Evolutionary conservation across 129 eudicot species (phyloP), one percentile per base, ranked within the genome.

Genomic region (Arctium lappa): DNA sequence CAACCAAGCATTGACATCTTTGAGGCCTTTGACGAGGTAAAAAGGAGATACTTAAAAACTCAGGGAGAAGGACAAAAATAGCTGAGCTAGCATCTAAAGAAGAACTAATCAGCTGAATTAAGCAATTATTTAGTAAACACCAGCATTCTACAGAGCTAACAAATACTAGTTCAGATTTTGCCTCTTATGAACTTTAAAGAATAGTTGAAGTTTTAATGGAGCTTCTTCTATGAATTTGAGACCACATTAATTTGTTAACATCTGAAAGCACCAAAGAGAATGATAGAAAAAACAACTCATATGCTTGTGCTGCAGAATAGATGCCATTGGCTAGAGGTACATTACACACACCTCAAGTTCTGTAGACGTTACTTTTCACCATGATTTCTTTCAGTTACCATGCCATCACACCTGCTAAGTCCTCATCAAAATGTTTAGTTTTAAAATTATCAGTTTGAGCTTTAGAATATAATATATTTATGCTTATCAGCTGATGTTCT

Each of bases 1-100:
- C 95, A 91, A 74, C 95, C 95, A 22, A 91, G 95, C 69, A 89
- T 89, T 40, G 95, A 91, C 83, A 87, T 91, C 74, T 91, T 91
- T 79, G 95, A 91, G 82, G 86, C 95, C 12, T 91, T 91, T 81
- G 95, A 91, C 72, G 95, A 91, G 92, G 95, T 91, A 83, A 27
- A 44, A 27, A 38, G 22, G 69, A 46, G 44, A 31, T 65, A 27
- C 32, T 65, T 65, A 1, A 18, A 18, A n/a, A 18, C 70, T 22
- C 33, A 1, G 32, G 33, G 11, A 18, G 12, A 62, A 50, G 18
- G 31, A 62, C 10, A 16, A 62, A 62, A 13, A 2, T 53, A 15
- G n/a, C 22, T 16, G 2, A 53, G 22, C 22, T 53, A 53, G 65
- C 65, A 53, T 53, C 22, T 53, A 53, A 53, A 53, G 65, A 16